These are phyloP conservation scores for Rhypophila decipiens DNA, from an alignment of 495 filamentous ascomycete genomes.

Conservation along the genomic window DNA sequence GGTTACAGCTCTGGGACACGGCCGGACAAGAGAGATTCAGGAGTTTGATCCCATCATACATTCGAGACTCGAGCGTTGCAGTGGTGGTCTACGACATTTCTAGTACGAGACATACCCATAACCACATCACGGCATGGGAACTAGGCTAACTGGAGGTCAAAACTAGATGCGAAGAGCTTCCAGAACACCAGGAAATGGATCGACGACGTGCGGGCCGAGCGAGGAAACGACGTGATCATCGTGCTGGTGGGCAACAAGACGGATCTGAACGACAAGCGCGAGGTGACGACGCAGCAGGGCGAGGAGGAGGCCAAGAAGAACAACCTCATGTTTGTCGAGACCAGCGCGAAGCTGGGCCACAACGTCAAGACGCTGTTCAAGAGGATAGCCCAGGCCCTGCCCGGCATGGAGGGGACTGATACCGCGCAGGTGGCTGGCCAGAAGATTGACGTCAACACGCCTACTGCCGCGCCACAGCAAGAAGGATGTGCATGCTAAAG, in stretches of 20 bases:
- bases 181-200: constrained; percentile 99
- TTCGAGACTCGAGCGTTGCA: constrained; percentile 92
- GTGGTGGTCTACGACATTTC: constrained; percentile 99
- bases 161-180: constrained; percentile 74
- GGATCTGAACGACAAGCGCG: constrained; percentile 92
- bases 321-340: constrained; percentile 97
- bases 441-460: constrained; percentile 95
- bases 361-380: constrained; percentile 97
- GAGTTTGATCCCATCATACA: constrained; percentile 94
- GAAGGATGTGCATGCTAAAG: constrained; percentile 75
- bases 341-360: constrained; percentile 94
- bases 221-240: constrained; percentile 97
- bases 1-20: constrained; percentile 96
- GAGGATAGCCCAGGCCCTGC: constrained; percentile 93
- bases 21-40: constrained; percentile 96
- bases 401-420: constrained; percentile 90
- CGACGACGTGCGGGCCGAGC: constrained; percentile 92
- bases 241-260: constrained; percentile 99
- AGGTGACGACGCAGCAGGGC: constrained; percentile 89
- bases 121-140: background rate
- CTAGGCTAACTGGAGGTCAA: constrained; percentile 10
- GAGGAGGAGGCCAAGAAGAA: constrained; percentile 98
- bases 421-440: constrained; percentile 59
- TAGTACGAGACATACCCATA: constrained; percentile 36
- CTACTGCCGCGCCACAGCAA: constrained; percentile 60